These are phyloP conservation scores for Schizophyllum commune DNA, from an alignment of 1,284 basidiomycete species.

Conservation along the genomic window DNA sequence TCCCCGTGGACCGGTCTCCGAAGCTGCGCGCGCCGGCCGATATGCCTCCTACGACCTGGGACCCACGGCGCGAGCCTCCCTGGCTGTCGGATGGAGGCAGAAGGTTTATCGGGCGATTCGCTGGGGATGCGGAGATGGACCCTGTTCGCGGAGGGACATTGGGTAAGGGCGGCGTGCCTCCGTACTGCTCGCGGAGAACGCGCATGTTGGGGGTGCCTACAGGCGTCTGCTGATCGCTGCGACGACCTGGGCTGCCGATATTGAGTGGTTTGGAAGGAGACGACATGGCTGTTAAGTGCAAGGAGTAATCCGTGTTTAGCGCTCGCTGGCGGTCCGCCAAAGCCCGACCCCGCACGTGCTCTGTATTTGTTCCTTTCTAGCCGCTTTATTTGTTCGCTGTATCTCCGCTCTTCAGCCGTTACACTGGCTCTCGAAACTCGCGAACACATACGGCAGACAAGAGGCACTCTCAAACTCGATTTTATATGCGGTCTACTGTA, in stretches of 20 bases:
- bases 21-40: slow-evolving; percentile 5
- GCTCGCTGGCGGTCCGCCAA: background rate
- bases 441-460: too few relatives aligned
- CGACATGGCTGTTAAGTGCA: slow-evolving; percentile 33
- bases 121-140: slow-evolving; percentile 13
- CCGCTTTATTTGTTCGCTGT: too few relatives aligned
- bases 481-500: too few relatives aligned
- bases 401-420: too few relatives aligned
- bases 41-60: slow-evolving; percentile 20
- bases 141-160: slow-evolving; percentile 41
- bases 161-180: slow-evolving; percentile 52
- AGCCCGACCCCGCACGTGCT: background rate
- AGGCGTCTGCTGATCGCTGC: slow-evolving; percentile 25
- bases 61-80: slow-evolving; percentile 14
- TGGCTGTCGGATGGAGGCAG: slow-evolving; percentile 14
- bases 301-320: background rate
- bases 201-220: slow-evolving; percentile 46
- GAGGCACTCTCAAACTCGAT: too few relatives aligned
- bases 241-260: slow-evolving; percentile 37
- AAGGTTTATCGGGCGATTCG: slow-evolving; percentile 18
- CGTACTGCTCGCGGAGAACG: slow-evolving; percentile 54
- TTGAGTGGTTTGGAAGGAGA: slow-evolving; percentile 53
- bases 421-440: too few relatives aligned
- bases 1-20: slow-evolving; percentile 13
- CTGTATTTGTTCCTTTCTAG: background rate